Percentiles rank a stretch among this genome's conserved stretches.
These are phyloP conservation scores for Colletotrichum navitas DNA, from an alignment of 2,329 filamentous ascomycete species.

Conservation along the genomic window DNA sequence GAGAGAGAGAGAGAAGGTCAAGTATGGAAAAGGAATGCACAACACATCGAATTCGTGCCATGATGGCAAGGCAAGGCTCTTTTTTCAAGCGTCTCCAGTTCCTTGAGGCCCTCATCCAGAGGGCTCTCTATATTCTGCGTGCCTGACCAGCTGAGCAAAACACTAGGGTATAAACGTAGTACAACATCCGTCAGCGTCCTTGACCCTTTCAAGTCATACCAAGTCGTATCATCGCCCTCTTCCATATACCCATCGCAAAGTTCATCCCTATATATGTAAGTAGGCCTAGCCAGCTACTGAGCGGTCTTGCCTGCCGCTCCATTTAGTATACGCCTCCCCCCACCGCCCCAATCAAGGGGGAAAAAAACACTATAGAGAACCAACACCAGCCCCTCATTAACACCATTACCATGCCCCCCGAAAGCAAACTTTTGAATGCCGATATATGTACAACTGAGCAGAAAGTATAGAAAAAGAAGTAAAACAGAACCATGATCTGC, in stretches of 20 bases:
- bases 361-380: neutral
- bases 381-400: neutral
- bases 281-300: neutral
- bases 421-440: neutral
- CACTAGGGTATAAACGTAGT: slow-evolving; percentile 40
- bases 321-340: neutral
- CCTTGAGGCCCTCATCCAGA: neutral
- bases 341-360: neutral
- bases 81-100: neutral
- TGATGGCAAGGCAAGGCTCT: no score
- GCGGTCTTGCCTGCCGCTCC: neutral
- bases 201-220: neutral
- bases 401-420: slow-evolving; percentile 21
- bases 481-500: neutral
- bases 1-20: no score
- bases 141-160: slow-evolving; percentile 25
- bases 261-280: neutral
- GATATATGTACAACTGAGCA: slow-evolving; percentile 27
- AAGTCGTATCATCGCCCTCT: neutral
- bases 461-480: neutral
- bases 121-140: neutral
- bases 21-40: neutral
- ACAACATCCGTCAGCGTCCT: slow-evolving; percentile 12
- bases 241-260: neutral
- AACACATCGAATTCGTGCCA: neutral